Base-by-base conservation (phyloP, 1,284 basidiomycete genomes). In the Heimioporus retisporus region DNA sequence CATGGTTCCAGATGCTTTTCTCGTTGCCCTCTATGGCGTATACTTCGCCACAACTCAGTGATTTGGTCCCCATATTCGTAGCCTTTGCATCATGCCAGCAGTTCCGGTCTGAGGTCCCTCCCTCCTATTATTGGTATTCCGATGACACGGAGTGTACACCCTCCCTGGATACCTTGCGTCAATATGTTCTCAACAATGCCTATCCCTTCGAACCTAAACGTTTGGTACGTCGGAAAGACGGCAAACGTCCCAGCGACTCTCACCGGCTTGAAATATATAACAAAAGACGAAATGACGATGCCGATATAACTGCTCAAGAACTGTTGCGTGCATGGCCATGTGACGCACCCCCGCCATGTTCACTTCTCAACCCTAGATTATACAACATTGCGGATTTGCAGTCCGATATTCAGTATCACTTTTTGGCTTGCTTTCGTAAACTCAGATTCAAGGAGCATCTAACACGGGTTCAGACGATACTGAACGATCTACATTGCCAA, bases 11-110 rank as follows among this genome's bases (percentile, higher is more conserved):
- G 16, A 51, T 82, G 40, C 64, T 70, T 23, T 81, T 80, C 64
- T 75, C 74, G 28, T 71, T 79, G 10, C 66, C 77, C 35, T 72
- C 75, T 2, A 68, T 80, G 65, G 73, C 68, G 44, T 83, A 79
- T 68, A 61, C 64, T 16, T 72, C 69, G 2, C 44, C 58, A 3
- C n/a, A 63, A 11, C 21, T 57, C 19, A 23, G 44, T 23, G 59
- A 62, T 13, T 66, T 78, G 40, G 66, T 5, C 75, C 81, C 35
- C 35, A 10, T 35, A 6, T 35, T 35, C 35, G 35, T 35, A 10
- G 35, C 35, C 4, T 35, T 35, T 65, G 77, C 77, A 2, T 57
- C 54, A 3, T 50, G 44, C 3, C 40, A 65, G 2, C 40, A 63
- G 3, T 71, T 75, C 55, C 15, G 28, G 46, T 23, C 31, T 1